A percentile compares a stretch with the other conserved stretches of the same genome.
Conservation (phyloP, 148 eudicot species). For the Nepenthes gracilis region DNA sequence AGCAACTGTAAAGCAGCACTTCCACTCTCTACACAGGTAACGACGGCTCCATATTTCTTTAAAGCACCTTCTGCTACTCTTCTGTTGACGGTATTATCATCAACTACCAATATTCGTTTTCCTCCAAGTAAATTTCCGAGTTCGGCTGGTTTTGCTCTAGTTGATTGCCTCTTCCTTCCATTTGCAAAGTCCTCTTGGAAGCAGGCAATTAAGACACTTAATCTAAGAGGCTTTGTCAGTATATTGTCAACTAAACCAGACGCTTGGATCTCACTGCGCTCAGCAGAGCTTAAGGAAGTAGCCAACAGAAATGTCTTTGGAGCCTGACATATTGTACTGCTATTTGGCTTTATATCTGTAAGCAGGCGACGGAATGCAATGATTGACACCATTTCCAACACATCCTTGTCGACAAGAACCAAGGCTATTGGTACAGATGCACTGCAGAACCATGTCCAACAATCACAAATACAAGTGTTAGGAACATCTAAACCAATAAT, state of each 20-base stretch:
- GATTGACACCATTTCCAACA: conserved; percentile 35
- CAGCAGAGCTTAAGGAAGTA: conserved; percentile 26
- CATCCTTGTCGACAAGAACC: conserved; percentile 63
- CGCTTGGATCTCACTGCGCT: conserved; percentile 45
- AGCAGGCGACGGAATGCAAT: conserved; percentile 24
- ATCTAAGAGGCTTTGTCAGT: conserved; percentile 64
- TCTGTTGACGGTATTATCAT: conserved; percentile 64
- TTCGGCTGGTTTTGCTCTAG: conserved; percentile 24
- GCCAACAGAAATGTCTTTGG: conserved; percentile 51
- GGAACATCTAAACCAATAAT: too few relatives aligned
- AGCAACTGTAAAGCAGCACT: conserved; percentile 37
- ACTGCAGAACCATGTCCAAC: conserved; percentile 24
- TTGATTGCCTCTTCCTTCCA: conserved; percentile 34
- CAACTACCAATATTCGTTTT: conserved; percentile 59
- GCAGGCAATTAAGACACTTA: conserved; percentile 42
- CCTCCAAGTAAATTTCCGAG: conserved; percentile 39
- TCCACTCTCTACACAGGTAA: conserved; percentile 55
- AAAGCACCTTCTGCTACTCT: conserved; percentile 74
- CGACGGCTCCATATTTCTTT: conserved; percentile 55
- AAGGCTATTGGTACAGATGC: conserved; percentile 29
- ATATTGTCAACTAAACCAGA: conserved; percentile 51
- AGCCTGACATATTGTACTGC: conserved; percentile 8
- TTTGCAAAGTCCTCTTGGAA: conserved; percentile 54
- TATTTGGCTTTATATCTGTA: conserved; percentile 20
- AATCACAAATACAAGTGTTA: neutral